Evolutionary conservation across 805 yeast species (phyloP).

Genomic region (Ogataea pini): DNA sequence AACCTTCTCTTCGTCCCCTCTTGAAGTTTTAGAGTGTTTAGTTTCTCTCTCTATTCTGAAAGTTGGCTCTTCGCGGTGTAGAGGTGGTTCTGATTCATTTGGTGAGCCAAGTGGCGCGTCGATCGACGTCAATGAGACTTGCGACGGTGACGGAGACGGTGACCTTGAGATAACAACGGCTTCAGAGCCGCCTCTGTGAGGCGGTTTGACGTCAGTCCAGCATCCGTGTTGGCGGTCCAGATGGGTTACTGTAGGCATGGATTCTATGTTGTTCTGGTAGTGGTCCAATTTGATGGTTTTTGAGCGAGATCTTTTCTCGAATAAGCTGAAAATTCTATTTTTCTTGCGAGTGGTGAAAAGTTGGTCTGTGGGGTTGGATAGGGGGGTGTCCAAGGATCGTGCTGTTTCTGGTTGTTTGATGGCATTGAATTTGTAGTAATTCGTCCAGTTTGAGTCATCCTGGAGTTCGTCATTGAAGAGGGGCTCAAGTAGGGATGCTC

Average conservation of each 20-base stretch:
- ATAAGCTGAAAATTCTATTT: conserved; percentile 9
- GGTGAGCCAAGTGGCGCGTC: not conserved
- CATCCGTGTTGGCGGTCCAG: conserved; percentile 22
- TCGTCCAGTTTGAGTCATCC: not conserved
- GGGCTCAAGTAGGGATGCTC: not conserved
- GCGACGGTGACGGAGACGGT: not conserved
- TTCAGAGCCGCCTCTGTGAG: not conserved
- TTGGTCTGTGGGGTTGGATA: conserved; percentile 7
- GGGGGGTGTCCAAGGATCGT: not conserved
- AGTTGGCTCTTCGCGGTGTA: conserved; percentile 3
- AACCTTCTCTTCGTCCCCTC: conserved; percentile 21
- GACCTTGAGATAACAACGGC: not conserved
- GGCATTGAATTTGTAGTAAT: conserved; percentile 14
- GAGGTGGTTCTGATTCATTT: not conserved
- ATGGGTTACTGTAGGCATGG: conserved; percentile 30
- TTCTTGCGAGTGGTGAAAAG: conserved; percentile 13
- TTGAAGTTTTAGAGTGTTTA: conserved; percentile 9
- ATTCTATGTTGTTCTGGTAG: conserved; percentile 18
- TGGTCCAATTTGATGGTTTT: conserved; percentile 12
- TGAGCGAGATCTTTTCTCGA: conserved; percentile 6
- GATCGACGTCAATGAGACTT: not conserved
- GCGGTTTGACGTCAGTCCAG: conserved; percentile 18
- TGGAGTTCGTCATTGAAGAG: not conserved
- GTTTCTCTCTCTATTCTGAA: conserved; percentile 14
- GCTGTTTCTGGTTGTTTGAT: conserved; percentile 2